A percentile compares a stretch with the other conserved stretches of the same genome.
These are phyloP conservation scores for Neurospora terricola DNA, from an alignment of 495 filamentous ascomycete species.

Conservation along the genomic window DNA sequence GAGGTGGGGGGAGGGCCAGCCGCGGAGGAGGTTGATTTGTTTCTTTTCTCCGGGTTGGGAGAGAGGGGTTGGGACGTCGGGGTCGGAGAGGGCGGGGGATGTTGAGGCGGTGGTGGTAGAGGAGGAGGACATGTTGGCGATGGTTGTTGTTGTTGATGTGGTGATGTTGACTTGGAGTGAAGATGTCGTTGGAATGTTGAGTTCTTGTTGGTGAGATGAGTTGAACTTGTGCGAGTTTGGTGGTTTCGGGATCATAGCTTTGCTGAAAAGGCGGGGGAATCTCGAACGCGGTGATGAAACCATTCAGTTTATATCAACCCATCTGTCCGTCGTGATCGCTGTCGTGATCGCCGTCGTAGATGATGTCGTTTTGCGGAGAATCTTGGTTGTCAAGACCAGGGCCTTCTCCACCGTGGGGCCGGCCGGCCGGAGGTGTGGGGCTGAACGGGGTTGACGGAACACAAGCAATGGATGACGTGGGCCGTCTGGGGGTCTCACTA, in stretches of 20 bases:
- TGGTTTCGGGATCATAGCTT: not conserved
- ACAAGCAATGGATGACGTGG: not conserved
- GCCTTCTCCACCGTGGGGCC: not conserved
- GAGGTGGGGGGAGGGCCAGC: constrained; percentile 62
- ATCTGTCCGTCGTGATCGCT: not conserved
- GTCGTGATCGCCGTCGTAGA: not conserved
- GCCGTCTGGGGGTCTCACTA: not conserved
- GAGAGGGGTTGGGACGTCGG: not conserved
- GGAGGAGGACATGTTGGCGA: not conserved
- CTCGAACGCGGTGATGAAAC: not conserved
- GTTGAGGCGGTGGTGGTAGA: not conserved
- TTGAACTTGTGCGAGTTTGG: not conserved
- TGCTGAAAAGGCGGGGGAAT: not conserved
- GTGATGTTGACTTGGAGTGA: not conserved
- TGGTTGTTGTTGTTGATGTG: not conserved
- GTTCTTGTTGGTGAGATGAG: not conserved
- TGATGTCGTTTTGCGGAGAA: not conserved
- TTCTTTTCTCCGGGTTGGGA: constrained; percentile 10
- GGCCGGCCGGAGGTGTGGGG: not conserved
- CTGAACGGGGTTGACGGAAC: not conserved
- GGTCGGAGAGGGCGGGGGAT: not conserved
- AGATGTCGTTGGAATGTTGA: not conserved
- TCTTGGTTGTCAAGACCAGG: not conserved
- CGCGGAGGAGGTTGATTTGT: constrained; percentile 55
- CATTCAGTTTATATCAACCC: not conserved